Evolutionary conservation across 1,284 basidiomycete species (phyloP).

Genomic region (Malassezia vespertilionis): DNA sequence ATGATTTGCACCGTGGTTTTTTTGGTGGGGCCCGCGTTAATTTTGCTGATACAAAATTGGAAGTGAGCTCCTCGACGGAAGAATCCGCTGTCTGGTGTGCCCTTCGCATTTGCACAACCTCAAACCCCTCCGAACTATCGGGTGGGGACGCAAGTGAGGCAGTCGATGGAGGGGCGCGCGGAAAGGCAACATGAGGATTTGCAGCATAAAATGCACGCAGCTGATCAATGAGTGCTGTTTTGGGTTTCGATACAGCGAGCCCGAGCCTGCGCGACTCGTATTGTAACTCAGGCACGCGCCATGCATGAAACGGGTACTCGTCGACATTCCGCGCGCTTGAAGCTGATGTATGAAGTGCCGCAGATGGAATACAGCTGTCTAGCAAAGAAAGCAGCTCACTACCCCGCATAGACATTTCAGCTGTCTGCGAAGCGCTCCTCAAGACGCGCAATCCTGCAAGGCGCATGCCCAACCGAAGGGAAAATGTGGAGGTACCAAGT

Average conservation of each 20-base stretch:
- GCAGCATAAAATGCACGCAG: not conserved
- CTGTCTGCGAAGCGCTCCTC: too few species aligned
- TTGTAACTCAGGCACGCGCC: slow-evolving; percentile 3
- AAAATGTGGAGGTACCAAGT: too few species aligned
- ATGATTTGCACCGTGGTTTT: too few species aligned
- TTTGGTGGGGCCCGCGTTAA: too few species aligned
- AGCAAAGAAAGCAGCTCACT: too few species aligned
- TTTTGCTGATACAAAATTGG: too few species aligned
- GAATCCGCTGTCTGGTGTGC: not conserved
- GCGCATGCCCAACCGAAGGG: too few species aligned
- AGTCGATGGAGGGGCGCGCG: not conserved
- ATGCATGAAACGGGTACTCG: not conserved
- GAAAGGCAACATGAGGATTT: not conserved
- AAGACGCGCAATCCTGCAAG: too few species aligned
- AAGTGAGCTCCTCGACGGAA: too few species aligned
- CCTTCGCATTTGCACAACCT: not conserved
- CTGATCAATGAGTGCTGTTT: not conserved
- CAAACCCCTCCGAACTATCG: not conserved
- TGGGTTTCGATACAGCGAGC: not conserved
- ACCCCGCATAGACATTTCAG: too few species aligned
- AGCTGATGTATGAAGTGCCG: too few species aligned
- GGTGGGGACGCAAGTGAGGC: not conserved
- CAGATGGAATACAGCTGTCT: too few species aligned
- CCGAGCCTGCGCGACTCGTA: slow-evolving; percentile 2
- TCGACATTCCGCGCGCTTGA: not conserved